A percentile compares a stretch with the other conserved stretches of the same genome.
Conservation (phyloP, 2,329 filamentous ascomycete genomes). For the Drechslerella coelobrocha region DNA sequence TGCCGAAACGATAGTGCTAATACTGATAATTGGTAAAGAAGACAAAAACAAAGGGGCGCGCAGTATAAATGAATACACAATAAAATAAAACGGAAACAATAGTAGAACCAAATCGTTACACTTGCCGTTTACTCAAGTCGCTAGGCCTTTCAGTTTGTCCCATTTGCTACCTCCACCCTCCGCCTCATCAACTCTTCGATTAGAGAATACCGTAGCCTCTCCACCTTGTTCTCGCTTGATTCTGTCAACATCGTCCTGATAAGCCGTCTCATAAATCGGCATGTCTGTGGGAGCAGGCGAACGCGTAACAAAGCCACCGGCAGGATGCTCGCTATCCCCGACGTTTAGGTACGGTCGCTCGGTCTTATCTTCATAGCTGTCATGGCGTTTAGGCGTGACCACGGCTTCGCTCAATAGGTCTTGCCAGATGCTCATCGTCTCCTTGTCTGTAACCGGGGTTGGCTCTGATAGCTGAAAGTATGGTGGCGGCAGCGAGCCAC, state of each 20-base stretch:
- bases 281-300: slow-evolving; percentile 84
- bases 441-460: slow-evolving; percentile 58
- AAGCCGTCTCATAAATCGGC: slow-evolving; percentile 87
- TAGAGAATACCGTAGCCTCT: slow-evolving; percentile 66
- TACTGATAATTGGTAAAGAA: neutral
- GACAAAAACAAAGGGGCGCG: neutral
- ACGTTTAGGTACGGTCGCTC: slow-evolving; percentile 55
- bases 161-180: slow-evolving; percentile 24
- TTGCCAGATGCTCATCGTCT: slow-evolving; percentile 67
- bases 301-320: slow-evolving; percentile 71
- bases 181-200: slow-evolving; percentile 39
- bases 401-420: slow-evolving; percentile 73
- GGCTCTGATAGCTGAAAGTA: slow-evolving; percentile 58
- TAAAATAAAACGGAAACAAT: neutral
- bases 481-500: slow-evolving; percentile 52
- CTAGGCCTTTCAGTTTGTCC: slow-evolving; percentile 21
- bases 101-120: neutral
- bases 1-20: neutral
- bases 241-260: slow-evolving; percentile 78
- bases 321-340: slow-evolving; percentile 57
- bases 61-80: neutral
- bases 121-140: slow-evolving; percentile 4
- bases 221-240: slow-evolving; percentile 66
- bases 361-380: slow-evolving; percentile 52
- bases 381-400: slow-evolving; percentile 54